A percentile compares a stretch with the other conserved stretches of the same genome.
These are phyloP conservation scores for Exserohilum turcica DNA, from an alignment of 2,329 filamentous ascomycete species.

Conservation along the genomic window DNA sequence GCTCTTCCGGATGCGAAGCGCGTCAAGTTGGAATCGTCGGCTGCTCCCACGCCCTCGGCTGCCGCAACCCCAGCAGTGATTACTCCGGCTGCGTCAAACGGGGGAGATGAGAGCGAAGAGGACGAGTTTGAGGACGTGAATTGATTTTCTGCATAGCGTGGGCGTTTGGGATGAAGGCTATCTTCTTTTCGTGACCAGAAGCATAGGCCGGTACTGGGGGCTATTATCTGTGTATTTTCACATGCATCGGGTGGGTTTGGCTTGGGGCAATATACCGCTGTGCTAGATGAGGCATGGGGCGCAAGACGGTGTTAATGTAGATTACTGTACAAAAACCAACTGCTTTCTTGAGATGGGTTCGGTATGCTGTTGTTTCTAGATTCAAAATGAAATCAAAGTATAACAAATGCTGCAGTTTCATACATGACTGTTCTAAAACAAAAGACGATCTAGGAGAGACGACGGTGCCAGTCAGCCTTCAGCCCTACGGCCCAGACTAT, in stretches of 20 bases:
- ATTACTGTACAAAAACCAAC: not conserved
- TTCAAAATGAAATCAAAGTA: not conserved
- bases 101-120: conserved; percentile 54
- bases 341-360: too few species aligned
- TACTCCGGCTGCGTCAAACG: conserved; percentile 50
- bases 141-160: conserved; percentile 26
- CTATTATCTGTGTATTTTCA: not conserved
- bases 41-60: conserved; percentile 40
- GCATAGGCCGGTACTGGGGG: not conserved
- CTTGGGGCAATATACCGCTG: not conserved
- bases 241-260: not conserved
- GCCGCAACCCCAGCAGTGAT: conserved; percentile 42
- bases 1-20: conserved; percentile 60
- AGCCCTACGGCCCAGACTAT: conserved; percentile 11
- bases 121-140: conserved; percentile 55
- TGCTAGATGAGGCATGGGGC: not conserved
- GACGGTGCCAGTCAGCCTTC: not conserved
- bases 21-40: conserved; percentile 62
- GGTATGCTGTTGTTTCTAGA: not conserved
- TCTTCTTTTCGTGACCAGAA: not conserved
- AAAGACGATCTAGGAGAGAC: not conserved
- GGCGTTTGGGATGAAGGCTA: conserved; percentile 11
- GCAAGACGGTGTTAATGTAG: not conserved
- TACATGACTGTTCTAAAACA: not conserved
- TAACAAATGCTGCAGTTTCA: not conserved